Percentiles rank a stretch among this genome's conserved stretches.
These are phyloP conservation scores for Eimeria sp. DNA, from an alignment of 169 alveolate genomes.

Conservation along the genomic window DNA sequence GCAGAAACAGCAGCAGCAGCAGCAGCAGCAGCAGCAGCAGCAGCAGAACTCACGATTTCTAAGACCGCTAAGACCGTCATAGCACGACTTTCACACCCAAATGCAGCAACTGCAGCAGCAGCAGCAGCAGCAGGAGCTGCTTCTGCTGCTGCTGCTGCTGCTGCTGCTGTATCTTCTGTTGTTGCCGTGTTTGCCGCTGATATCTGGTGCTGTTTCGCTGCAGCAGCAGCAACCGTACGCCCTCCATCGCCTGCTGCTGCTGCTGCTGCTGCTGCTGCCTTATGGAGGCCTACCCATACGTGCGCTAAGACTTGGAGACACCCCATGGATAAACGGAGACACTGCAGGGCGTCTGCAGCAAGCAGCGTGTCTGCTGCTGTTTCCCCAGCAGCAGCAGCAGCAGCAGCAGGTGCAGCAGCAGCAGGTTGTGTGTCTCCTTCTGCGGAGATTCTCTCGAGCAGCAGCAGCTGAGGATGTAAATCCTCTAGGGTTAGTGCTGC, in stretches of 20 bases:
- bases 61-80: slow-evolving; percentile 13
- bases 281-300: slow-evolving; percentile 32
- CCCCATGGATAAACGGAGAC: neutral
- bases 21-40: slow-evolving; percentile 30
- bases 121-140: slow-evolving; percentile 41
- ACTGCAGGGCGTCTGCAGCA: slow-evolving; percentile 63
- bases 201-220: neutral
- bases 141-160: neutral
- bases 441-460: neutral
- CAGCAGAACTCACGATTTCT: slow-evolving; percentile 3
- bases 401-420: slow-evolving; percentile 15
- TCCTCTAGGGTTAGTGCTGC: slow-evolving; percentile 56
- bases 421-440: neutral
- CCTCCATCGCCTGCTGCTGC: neutral
- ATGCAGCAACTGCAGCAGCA: neutral
- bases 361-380: slow-evolving; percentile 31
- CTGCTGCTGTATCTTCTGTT: neutral
- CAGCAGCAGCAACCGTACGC: neutral
- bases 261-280: slow-evolving; percentile 44
- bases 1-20: neutral
- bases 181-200: neutral
- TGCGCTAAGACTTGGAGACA: slow-evolving; percentile 12
- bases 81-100: slow-evolving; percentile 5
- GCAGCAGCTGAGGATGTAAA: slow-evolving; percentile 23
- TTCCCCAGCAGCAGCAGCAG: neutral